phyloP scores from a whole-genome alignment of 2,329 filamentous ascomycete genomes.

The Aspergillus intermedius region DNA sequence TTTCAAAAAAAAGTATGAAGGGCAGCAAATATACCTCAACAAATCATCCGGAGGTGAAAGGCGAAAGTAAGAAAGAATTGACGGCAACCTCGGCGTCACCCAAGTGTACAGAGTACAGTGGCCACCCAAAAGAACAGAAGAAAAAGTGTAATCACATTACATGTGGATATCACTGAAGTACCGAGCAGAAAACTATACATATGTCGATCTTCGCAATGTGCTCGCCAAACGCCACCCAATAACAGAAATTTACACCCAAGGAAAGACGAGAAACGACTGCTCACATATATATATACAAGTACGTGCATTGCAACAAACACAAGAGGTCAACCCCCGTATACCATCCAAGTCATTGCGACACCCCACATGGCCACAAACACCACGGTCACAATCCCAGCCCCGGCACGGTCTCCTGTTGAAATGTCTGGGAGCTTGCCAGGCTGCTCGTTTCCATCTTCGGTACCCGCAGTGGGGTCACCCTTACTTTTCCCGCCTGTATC shows the following conservation, averaged over 20 bases:
- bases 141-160: too few relatives aligned
- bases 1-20: not conserved
- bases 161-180: too few relatives aligned
- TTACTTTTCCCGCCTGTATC: slow-evolving; percentile 54
- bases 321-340: slow-evolving; percentile 12
- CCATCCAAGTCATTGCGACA: slow-evolving; percentile 24
- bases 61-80: too few relatives aligned
- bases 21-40: too few relatives aligned
- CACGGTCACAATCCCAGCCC: slow-evolving; percentile 30
- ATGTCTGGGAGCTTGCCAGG: slow-evolving; percentile 15
- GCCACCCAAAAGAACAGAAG: too few relatives aligned
- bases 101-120: too few relatives aligned
- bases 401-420: slow-evolving; percentile 31
- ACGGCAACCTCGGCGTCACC: too few relatives aligned
- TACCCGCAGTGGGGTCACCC: slow-evolving; percentile 40
- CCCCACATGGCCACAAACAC: slow-evolving; percentile 23
- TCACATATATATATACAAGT: not conserved
- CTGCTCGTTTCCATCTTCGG: slow-evolving; percentile 10
- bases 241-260: too few relatives aligned
- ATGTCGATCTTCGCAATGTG: too few relatives aligned
- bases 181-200: too few relatives aligned
- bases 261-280: not conserved
- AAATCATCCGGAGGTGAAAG: too few relatives aligned
- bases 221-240: too few relatives aligned
- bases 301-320: not conserved